Conservation (phyloP, 345 rosid species). For the Eucalyptus cloeziana region DNA sequence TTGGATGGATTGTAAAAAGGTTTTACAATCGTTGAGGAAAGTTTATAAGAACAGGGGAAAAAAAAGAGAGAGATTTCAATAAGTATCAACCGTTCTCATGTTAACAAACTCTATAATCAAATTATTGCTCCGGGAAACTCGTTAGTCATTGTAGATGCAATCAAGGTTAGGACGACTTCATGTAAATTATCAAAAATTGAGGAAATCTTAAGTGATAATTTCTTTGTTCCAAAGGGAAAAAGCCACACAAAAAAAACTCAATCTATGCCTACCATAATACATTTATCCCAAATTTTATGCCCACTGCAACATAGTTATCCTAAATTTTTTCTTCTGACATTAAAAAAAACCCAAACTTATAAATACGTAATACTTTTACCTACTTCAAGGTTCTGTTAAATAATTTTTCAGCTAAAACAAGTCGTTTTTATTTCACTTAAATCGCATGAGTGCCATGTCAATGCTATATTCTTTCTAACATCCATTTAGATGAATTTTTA, state of each 20-base stretch:
- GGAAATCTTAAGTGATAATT: background rate
- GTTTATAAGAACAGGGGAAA: background rate
- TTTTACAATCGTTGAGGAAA: background rate
- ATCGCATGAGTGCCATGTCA: fast-evolving
- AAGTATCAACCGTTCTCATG: background rate
- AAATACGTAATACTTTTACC: no score
- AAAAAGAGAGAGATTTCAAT: background rate
- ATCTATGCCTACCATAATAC: no score
- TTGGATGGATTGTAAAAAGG: background rate
- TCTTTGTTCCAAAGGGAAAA: background rate
- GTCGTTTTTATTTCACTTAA: no score
- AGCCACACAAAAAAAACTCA: no score
- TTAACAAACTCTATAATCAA: background rate
- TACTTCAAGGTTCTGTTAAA: no score
- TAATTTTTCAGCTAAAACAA: no score
- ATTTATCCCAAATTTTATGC: no score
- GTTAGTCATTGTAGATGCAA: background rate
- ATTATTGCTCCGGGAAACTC: background rate
- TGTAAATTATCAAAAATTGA: background rate
- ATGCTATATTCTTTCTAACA: no score
- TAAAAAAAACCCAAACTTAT: background rate
- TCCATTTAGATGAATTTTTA: no score
- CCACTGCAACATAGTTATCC: fast-evolving
- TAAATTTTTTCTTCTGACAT: no score
- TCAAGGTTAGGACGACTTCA: background rate